Base-by-base conservation (phyloP, 345 rosid genomes). In the Eucalyptus sp. region DNA sequence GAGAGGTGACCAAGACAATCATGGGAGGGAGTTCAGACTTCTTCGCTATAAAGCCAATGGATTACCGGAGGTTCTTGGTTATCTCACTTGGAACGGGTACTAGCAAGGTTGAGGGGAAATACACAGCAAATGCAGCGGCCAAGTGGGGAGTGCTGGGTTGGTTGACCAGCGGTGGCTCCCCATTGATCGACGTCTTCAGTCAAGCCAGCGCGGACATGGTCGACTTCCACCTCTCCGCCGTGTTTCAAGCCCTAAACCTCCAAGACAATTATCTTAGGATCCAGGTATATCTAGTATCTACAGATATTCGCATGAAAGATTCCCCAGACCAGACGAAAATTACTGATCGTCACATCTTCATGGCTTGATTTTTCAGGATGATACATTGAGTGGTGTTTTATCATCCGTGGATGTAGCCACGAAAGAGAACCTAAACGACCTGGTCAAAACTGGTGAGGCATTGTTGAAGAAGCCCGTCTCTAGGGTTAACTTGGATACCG, bases 131-230 rank as follows among this genome's bases (percentile, higher is more conserved):
- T 2, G 88, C 90, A 33, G 95, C 92, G 10, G 95, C 97, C 12
- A 89, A 90, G 44, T 96, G 98, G 98, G 98, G 97, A 18, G 2
- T 96, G 49, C 18, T 95, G 80, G 94, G 96, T 24, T 95, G 98
- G 98, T 91, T 95, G 56, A 93, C 93, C 54, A 87, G 90, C 13
- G 93, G 89, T 60, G 90, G 89, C 8, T 92, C 94, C 13, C 98
- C 98, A 1, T 58, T 96, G 88, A 91, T 95, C 8, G 96, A 96
- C 76, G 91, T 91, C 8, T 95, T 94, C 44, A 92, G 41, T 50
- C 95, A 96, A 71, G 97, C 97, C 1, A 95, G 98, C n/a, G 87
- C 91, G 11, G 96, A 95, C 86, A 93, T 95, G 95, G 94, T 94
- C 71, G 98, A 96, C 89, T 88, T 91, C 81, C 96, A 95, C 89